Base-by-base conservation (phyloP, 768 basidiomycete genomes). In the Termitomyces sp. region DNA sequence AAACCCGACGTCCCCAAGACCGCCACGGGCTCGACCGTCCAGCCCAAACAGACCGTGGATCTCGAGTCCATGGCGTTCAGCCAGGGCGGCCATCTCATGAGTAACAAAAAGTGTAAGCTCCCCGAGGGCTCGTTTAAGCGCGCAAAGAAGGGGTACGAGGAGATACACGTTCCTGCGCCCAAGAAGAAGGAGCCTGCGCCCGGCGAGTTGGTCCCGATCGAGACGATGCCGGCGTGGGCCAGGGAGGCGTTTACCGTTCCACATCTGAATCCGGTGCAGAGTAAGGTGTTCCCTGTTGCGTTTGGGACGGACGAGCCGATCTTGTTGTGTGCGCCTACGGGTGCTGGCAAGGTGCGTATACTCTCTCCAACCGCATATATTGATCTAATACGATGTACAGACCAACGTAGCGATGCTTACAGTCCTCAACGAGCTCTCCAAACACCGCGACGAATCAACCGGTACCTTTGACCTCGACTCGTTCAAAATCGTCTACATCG, bases 91-190 rank as follows among this genome's bases (percentile, higher is more conserved):
- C 95, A 98, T 57, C 74, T 98, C 57, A 99, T 98, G 96, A 92
- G 92, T 15, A 98, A 98, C 76, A 98, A 98, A 73, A 98, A 98
- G 74, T 91, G 89, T 74, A 97, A 95, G 68, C 85, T 98, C 3
- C 97, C 97, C 0, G 94, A 97, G 38, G 97, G 97, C 4, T 97
- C 94, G 15, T 95, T 98, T 81, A 98, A 98, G 73, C 88, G 96
- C 43, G 82, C 91, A 16, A 87, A 89, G 72, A 99, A 99, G 69
- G 94, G 97, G 1, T 98, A 91, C 68, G 97, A 98, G 68, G 97
- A 99, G 69, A 95, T 99, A 31, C 94, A 98, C 59, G 91, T 99
- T 1, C 95, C 95, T 4, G 88, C 91, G 0, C 94, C 94, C 10
- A 95, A 95, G 74, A 80, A 85, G 56, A 84, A 88, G 59, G 77